Evolutionary conservation across 495 filamentous ascomycete species (phyloP).

Genomic region (Elasticomyces elasticus): DNA sequence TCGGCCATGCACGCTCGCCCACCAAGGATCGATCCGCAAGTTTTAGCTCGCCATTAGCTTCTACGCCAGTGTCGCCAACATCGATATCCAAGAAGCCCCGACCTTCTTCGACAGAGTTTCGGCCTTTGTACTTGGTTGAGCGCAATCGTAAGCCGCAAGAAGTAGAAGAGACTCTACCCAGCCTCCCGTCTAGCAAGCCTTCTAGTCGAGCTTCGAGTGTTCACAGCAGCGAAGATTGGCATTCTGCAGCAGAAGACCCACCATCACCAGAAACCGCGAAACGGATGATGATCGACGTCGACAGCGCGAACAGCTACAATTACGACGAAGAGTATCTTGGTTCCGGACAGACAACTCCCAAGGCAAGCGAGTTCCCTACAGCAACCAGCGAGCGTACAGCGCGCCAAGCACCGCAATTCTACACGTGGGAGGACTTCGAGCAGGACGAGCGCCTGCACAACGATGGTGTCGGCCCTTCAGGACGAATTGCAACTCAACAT

Average conservation of each 20-base stretch:
- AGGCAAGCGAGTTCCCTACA: slow-evolving; percentile 15
- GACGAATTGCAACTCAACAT: not conserved
- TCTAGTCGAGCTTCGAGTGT: slow-evolving; percentile 27
- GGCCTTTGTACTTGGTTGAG: slow-evolving; percentile 37
- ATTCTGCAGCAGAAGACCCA: slow-evolving; percentile 28
- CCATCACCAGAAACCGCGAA: not conserved
- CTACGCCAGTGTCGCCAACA: slow-evolving; percentile 24
- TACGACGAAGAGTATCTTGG: slow-evolving; percentile 25
- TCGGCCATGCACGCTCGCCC: slow-evolving; percentile 6
- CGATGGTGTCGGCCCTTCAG: not conserved
- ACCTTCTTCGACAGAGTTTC: slow-evolving; percentile 28
- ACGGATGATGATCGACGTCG: slow-evolving; percentile 14
- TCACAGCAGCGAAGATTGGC: slow-evolving; percentile 31
- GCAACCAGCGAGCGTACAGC: not conserved
- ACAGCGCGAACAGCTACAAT: slow-evolving; percentile 9
- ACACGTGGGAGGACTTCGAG: slow-evolving; percentile 23
- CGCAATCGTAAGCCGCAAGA: slow-evolving; percentile 31
- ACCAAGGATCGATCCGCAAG: slow-evolving; percentile 12
- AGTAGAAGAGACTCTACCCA: slow-evolving; percentile 29
- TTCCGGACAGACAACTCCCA: slow-evolving; percentile 31
- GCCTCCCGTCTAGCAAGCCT: slow-evolving; percentile 29
- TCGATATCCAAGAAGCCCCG: slow-evolving; percentile 20
- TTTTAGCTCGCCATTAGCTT: slow-evolving; percentile 8
- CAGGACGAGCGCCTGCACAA: slow-evolving; percentile 13
- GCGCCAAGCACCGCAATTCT: slow-evolving; percentile 19